Evolutionary conservation across 495 filamentous ascomycete species (phyloP).

Genomic region (Talaromyces wortmannii): DNA sequence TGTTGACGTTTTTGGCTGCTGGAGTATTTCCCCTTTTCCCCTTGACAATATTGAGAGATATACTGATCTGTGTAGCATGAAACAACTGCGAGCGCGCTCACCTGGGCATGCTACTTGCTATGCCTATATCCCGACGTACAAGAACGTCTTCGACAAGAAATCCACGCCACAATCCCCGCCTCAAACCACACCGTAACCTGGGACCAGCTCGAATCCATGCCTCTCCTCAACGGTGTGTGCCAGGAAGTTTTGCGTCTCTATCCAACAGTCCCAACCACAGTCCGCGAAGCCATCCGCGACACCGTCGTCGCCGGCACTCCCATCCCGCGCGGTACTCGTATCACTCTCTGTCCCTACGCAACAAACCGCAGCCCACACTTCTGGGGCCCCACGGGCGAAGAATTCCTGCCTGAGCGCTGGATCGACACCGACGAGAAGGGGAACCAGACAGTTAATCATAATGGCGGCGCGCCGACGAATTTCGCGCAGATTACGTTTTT

Average conservation of each 20-base stretch:
- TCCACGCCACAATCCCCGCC: slow-evolving; percentile 32
- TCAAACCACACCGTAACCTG: slow-evolving; percentile 17
- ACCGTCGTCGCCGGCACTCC: slow-evolving; percentile 35
- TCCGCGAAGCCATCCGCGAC: slow-evolving; percentile 39
- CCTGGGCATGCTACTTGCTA: slow-evolving; percentile 46
- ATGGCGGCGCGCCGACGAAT: slow-evolving; percentile 35
- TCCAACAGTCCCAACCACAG: slow-evolving; percentile 43
- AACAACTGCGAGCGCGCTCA: slow-evolving; percentile 47
- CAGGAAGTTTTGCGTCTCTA: slow-evolving; percentile 42
- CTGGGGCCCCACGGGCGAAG: slow-evolving; percentile 33
- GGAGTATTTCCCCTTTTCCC: slow-evolving; percentile 17
- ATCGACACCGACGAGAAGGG: slow-evolving; percentile 31
- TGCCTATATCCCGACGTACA: slow-evolving; percentile 40
- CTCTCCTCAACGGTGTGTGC: slow-evolving; percentile 46
- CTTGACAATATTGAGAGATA: background rate
- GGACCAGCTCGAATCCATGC: slow-evolving; percentile 39
- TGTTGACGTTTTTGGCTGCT: slow-evolving; percentile 49
- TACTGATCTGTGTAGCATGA: slow-evolving; percentile 32
- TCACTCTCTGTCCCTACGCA: slow-evolving; percentile 37
- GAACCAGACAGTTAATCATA: slow-evolving; percentile 18
- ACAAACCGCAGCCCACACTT: slow-evolving; percentile 31
- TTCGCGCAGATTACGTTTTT: slow-evolving; percentile 42
- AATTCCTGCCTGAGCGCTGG: slow-evolving; percentile 43
- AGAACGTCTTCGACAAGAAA: slow-evolving; percentile 36
- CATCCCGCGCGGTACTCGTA: slow-evolving; percentile 35